phyloP scores from a whole-genome alignment of 2,329 filamentous ascomycete genomes.

The Sporothrix brasiliensis region DNA sequence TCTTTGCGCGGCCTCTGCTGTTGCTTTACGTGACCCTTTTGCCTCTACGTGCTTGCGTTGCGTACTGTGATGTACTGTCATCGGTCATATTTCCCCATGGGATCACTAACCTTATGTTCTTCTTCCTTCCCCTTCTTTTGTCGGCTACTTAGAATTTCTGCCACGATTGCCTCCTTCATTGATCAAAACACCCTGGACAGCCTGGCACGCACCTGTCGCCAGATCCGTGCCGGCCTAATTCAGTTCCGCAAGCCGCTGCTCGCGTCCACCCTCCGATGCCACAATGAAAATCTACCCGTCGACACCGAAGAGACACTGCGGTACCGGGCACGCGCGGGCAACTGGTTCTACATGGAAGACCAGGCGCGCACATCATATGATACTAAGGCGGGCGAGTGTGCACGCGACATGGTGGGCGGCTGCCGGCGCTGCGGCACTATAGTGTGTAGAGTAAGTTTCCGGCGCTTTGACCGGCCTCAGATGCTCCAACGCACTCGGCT shows the following conservation, averaged over 20 bases:
- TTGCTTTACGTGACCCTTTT: background rate
- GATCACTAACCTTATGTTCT: slow-evolving; percentile 33
- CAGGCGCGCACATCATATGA: slow-evolving; percentile 50
- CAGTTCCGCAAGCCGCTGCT: slow-evolving; percentile 77
- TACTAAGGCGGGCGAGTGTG: slow-evolving; percentile 77
- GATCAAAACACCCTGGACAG: slow-evolving; percentile 87
- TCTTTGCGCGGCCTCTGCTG: slow-evolving; percentile 20
- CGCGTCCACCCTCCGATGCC: slow-evolving; percentile 75
- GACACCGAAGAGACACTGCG: slow-evolving; percentile 60
- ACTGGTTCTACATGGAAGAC: slow-evolving; percentile 64
- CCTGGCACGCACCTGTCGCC: slow-evolving; percentile 78
- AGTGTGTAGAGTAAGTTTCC: slow-evolving; percentile 71
- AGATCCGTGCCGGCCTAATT: slow-evolving; percentile 74
- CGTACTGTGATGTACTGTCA: slow-evolving; percentile 32
- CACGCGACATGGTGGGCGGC: slow-evolving; percentile 81
- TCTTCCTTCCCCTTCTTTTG: slow-evolving; percentile 30
- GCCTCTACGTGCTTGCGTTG: slow-evolving; percentile 6
- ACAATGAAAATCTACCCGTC: slow-evolving; percentile 65
- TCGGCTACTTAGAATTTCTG: slow-evolving; percentile 65
- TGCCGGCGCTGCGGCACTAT: slow-evolving; percentile 77
- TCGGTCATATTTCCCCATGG: slow-evolving; percentile 27
- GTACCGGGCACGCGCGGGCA: slow-evolving; percentile 59
- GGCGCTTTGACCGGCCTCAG: background rate
- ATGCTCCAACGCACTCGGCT: background rate
- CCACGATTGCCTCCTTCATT: slow-evolving; percentile 72